phyloP scores from a whole-genome alignment of 1,139 yeast species.

The Yamadazyma blattariae region DNA sequence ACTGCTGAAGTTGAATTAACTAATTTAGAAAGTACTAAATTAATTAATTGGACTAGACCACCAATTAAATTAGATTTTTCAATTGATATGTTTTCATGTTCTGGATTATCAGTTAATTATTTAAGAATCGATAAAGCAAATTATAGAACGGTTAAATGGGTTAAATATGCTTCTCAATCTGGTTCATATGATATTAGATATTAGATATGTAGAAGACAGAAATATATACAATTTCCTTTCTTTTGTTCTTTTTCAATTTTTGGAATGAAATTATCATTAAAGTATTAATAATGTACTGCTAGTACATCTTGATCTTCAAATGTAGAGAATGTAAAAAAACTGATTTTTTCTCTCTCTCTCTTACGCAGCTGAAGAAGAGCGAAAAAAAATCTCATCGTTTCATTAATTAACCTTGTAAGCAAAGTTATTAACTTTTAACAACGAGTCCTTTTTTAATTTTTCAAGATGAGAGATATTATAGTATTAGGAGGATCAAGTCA shows the following conservation, averaged over 20 bases:
- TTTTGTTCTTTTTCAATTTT: too few species aligned
- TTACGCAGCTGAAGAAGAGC: too few species aligned
- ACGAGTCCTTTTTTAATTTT: too few species aligned
- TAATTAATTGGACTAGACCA: conserved; percentile 61
- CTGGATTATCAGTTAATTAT: conserved; percentile 74
- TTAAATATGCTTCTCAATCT: conserved; percentile 68
- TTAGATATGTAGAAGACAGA: too few species aligned
- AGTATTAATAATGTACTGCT: too few species aligned
- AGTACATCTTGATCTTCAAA: too few species aligned
- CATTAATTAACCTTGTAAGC: neutral
- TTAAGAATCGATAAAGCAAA: conserved; percentile 68
- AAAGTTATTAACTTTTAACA: too few species aligned
- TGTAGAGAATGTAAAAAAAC: too few species aligned
- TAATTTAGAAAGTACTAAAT: conserved; percentile 13
- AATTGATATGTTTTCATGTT: conserved; percentile 73
- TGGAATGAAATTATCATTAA: too few species aligned
- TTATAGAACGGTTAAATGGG: conserved; percentile 83
- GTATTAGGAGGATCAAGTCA: conserved; percentile 78
- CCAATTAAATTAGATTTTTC: conserved; percentile 73
- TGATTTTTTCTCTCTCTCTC: too few species aligned
- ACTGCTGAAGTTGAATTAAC: conserved; percentile 49
- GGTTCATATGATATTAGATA: conserved; percentile 81
- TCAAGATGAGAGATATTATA: conserved; percentile 66
- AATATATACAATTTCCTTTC: too few species aligned
- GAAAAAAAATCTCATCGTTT: neutral